phyloP scores from a whole-genome alignment of 2,329 filamentous ascomycete genomes.

The Hymenoscyphus scutula region DNA sequence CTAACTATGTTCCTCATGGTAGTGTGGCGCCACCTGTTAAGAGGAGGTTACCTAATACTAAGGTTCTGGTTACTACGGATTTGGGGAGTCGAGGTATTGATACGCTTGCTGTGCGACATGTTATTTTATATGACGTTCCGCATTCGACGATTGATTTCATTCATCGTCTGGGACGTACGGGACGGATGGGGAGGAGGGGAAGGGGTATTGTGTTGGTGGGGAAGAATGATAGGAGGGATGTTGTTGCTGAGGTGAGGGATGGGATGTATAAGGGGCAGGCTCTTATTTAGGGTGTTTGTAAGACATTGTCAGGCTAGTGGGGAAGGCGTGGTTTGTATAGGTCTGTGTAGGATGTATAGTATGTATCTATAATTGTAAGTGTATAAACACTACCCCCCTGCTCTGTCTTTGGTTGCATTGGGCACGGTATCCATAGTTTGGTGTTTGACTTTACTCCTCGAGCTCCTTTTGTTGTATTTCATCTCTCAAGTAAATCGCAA shows the following conservation, averaged over 20 bases:
- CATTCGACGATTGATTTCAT: constrained; percentile 98
- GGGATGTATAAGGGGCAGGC: constrained; percentile 83
- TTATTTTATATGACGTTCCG: constrained; percentile 95
- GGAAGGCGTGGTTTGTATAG: too few species aligned
- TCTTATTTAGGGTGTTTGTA: constrained; percentile 57
- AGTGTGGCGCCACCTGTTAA: constrained; percentile 28
- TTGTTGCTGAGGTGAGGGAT: constrained; percentile 87
- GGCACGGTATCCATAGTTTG: background rate
- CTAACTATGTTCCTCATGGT: constrained; percentile 35
- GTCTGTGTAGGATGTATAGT: too few species aligned
- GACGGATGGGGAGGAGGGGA: constrained; percentile 87
- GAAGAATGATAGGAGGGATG: constrained; percentile 82
- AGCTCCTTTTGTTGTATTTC: too few species aligned
- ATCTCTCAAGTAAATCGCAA: too few species aligned
- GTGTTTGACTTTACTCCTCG: too few species aligned
- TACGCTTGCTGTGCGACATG: constrained; percentile 84
- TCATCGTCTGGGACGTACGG: constrained; percentile 86
- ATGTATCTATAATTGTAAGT: constrained; percentile 2
- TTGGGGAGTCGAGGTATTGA: constrained; percentile 91
- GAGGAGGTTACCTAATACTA: constrained; percentile 65
- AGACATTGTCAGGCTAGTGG: too few species aligned
- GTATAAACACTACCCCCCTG: background rate
- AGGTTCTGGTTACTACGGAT: constrained; percentile 92
- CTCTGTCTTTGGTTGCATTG: background rate
- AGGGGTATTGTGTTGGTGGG: constrained; percentile 88